Conservation (phyloP, 2,329 filamentous ascomycete genomes). For the Furcasterigmium furcatum region DNA sequence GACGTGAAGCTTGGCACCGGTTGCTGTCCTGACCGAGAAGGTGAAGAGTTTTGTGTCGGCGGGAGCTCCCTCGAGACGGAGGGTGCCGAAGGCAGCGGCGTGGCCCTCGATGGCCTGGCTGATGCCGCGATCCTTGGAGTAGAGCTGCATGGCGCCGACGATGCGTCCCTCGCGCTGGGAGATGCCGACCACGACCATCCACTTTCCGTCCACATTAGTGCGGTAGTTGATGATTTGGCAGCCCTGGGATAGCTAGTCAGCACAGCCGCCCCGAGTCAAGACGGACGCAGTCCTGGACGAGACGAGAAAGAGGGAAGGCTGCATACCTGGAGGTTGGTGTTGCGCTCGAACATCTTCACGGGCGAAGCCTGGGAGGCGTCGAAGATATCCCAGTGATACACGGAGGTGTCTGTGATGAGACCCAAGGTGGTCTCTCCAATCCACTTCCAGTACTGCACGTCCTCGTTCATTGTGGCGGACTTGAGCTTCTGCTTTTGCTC, state of each 20-base stretch:
- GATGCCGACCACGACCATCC: constrained; percentile 97
- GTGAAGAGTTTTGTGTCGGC: constrained; percentile 94
- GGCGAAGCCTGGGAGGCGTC: constrained; percentile 76
- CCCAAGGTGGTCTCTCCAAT: constrained; percentile 86
- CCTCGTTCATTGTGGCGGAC: constrained; percentile 93
- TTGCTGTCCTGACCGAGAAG: constrained; percentile 87
- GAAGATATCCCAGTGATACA: constrained; percentile 98
- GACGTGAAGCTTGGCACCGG: constrained; percentile 92
- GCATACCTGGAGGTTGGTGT: constrained; percentile 80
- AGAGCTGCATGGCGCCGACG: constrained; percentile 94
- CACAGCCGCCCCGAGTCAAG: no score
- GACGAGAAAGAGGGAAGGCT: not conserved
- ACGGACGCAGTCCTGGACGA: not conserved
- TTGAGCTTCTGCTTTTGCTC: constrained; percentile 93
- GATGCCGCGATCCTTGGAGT: constrained; percentile 92
- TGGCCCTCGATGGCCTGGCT: constrained; percentile 98
- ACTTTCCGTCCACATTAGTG: constrained; percentile 91
- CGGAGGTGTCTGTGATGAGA: constrained; percentile 83
- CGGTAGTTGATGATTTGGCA: constrained; percentile 99
- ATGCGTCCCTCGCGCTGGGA: constrained; percentile 90
- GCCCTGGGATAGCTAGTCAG: constrained; percentile 51
- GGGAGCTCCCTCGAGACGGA: constrained; percentile 83
- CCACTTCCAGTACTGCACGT: constrained; percentile 99
- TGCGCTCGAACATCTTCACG: constrained; percentile 91
- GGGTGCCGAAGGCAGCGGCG: constrained; percentile 87